Conservation (phyloP, 805 yeast genomes). For the Hanseniaspora thailandica region DNA sequence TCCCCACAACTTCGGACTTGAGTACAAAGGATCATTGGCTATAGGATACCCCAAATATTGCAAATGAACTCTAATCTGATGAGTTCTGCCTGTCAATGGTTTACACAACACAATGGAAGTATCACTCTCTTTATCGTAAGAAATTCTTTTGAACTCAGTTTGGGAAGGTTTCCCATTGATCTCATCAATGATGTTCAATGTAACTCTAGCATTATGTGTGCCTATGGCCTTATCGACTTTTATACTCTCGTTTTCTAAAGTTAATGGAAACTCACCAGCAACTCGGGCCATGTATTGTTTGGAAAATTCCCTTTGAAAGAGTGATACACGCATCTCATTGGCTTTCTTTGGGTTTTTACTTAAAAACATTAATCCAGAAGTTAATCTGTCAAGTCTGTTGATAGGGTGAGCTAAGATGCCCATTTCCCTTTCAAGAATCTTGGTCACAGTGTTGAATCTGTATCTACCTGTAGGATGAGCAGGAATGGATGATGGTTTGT, state of each 20-base stretch:
- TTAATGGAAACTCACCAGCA: constrained; percentile 68
- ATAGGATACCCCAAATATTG: constrained; percentile 85
- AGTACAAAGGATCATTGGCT: constrained; percentile 83
- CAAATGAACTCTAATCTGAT: constrained; percentile 86
- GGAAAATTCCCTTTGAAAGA: constrained; percentile 57
- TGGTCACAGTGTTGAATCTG: constrained; percentile 63
- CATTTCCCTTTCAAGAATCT: constrained; percentile 59
- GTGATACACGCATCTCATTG: constrained; percentile 58
- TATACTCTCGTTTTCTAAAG: constrained; percentile 28
- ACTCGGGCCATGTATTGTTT: constrained; percentile 86
- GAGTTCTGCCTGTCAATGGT: constrained; percentile 89
- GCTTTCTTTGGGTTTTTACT: constrained; percentile 76
- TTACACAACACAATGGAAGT: constrained; percentile 61
- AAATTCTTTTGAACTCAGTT: constrained; percentile 53
- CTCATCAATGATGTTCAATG: constrained; percentile 44
- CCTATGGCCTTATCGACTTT: constrained; percentile 54
- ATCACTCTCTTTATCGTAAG: constrained; percentile 42
- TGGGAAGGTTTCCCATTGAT: constrained; percentile 48
- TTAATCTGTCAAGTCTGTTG: constrained; percentile 76
- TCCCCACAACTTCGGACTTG: constrained; percentile 77
- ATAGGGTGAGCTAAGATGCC: constrained; percentile 68
- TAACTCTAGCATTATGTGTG: constrained; percentile 64
- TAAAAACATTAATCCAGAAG: constrained; percentile 87
- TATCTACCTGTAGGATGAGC: constrained; percentile 90
- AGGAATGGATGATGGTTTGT: constrained; percentile 90